These are phyloP conservation scores for Boeremia lycopersici DNA, from an alignment of 2,329 filamentous ascomycete genomes.

Conservation along the genomic window DNA sequence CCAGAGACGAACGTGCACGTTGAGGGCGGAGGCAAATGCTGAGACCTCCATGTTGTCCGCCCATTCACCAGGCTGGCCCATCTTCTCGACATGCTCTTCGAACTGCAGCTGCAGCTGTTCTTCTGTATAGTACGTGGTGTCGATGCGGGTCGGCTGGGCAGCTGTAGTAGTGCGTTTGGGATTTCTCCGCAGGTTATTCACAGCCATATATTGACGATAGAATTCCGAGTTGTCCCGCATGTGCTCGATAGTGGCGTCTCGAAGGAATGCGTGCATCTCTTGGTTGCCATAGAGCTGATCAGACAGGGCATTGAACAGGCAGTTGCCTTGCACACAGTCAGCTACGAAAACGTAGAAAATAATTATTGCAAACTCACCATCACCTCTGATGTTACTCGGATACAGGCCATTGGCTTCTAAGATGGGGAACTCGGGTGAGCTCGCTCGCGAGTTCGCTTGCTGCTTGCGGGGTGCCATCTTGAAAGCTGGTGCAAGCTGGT, in stretches of 20 bases:
- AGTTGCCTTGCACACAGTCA: conserved; percentile 62
- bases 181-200: conserved; percentile 59
- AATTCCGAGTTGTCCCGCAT: conserved; percentile 66
- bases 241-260: conserved; percentile 63
- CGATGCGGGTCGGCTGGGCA: conserved; percentile 51
- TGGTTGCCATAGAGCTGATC: conserved; percentile 70
- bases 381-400: conserved; percentile 63
- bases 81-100: conserved; percentile 62
- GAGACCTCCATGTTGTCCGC: conserved; percentile 72
- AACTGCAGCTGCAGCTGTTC: conserved; percentile 61
- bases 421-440: conserved; percentile 57
- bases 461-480: conserved; percentile 42
- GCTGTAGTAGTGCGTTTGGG: conserved; percentile 63
- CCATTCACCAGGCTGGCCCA: conserved; percentile 66
- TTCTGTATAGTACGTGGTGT: conserved; percentile 55
- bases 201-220: conserved; percentile 69
- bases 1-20: conserved; percentile 68
- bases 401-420: conserved; percentile 64
- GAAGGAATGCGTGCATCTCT: conserved; percentile 63
- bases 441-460: conserved; percentile 28
- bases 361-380: conserved; percentile 59
- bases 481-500: conserved; percentile 31
- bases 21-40: conserved; percentile 67
- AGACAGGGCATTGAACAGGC: conserved; percentile 70
- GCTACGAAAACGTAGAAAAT: conserved; percentile 16